Evolutionary conservation across 768 basidiomycete genomes (phyloP).

Genomic region (Lentinus brumalis): DNA sequence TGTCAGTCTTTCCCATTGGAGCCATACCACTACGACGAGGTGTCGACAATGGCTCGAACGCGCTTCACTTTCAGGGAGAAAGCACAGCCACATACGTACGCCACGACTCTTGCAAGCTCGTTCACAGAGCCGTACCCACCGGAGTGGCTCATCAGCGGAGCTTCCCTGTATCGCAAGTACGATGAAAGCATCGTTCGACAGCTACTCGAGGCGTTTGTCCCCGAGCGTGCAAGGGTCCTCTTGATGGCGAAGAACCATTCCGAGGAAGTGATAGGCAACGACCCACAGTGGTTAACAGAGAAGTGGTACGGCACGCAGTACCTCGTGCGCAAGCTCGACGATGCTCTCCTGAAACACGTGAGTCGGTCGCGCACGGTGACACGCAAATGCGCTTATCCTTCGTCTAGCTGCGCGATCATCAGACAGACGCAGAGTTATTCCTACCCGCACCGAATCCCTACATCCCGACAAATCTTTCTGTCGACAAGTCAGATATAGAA

Average conservation of each 20-base stretch:
- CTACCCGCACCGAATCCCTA: conserved; percentile 53
- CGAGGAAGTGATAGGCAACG: conserved; percentile 26
- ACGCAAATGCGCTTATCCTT: neutral
- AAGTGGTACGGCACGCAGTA: conserved; percentile 56
- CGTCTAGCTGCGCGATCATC: conserved; percentile 23
- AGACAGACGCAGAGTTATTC: conserved; percentile 33
- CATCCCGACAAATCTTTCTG: conserved; percentile 49
- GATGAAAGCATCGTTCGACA: conserved; percentile 24
- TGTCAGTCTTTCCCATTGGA: conserved; percentile 22
- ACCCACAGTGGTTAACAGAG: conserved; percentile 39
- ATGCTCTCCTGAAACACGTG: conserved; percentile 37
- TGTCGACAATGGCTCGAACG: conserved; percentile 44
- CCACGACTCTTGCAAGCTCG: conserved; percentile 36
- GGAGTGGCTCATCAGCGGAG: conserved; percentile 19
- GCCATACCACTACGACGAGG: conserved; percentile 44
- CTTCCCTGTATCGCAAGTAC: conserved; percentile 19
- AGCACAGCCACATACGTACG: conserved; percentile 44
- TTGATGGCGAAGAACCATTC: conserved; percentile 40
- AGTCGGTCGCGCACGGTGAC: neutral
- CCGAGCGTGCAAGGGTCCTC: conserved; percentile 40
- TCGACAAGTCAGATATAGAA: conserved; percentile 39
- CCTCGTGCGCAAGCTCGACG: conserved; percentile 34
- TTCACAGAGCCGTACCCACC: conserved; percentile 25
- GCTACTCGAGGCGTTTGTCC: conserved; percentile 25
- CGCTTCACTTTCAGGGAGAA: conserved; percentile 52